Evolutionary conservation across 306 rosid species (phyloP), one percentile per base, ranked within the genome.

Genomic region (Fagus sylvatica): DNA sequence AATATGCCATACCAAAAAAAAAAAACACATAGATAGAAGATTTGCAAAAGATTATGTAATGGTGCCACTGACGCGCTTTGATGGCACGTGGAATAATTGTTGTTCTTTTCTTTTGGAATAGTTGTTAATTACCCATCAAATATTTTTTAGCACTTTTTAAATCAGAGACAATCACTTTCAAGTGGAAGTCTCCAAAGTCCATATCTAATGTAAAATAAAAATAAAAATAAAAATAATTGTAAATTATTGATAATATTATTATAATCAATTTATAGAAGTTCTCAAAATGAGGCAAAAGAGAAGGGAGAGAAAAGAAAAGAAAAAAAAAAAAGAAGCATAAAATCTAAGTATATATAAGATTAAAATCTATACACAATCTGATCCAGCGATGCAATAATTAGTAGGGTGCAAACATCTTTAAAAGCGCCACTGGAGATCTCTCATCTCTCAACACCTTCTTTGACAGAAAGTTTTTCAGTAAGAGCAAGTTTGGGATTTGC

Each of bases 321-420:
- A 59, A 37, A 78, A 77, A 72, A 64, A 59, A 37, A 78, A 77
- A 72, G 79, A 86, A 85, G 90, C 89, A 90, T 81, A 87, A 93
- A 91, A 93, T 92, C 97, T 89, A 95, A 82, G 92, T 85, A 87
- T 86, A 88, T 81, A 84, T 80, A 84, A 81, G 80, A 85, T 84
- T 73, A 74, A 91, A 84, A 92, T 95, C 93, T 85, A 87, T 32
- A 86, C 86, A 90, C 91, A 93, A 93, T 93, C 99, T 85, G 94
- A 90, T 93, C 97, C 99, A 96, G 97, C 99, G 90, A 91, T 86
- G 97, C 98, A 88, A 95, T 88, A 83, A 91, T 95, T 87, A 89
- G 85, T 77, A 79, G 79, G 78, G 67, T 65, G 77, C 67, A 82
- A 82, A 68, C 80, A 76, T 83, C 89, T 84, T 89, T 83, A 87